Evolutionary conservation across 2,329 filamentous ascomycete species (phyloP), one percentile per base, ranked within the genome.

Genomic region (Sporothrix euskadiensis): DNA sequence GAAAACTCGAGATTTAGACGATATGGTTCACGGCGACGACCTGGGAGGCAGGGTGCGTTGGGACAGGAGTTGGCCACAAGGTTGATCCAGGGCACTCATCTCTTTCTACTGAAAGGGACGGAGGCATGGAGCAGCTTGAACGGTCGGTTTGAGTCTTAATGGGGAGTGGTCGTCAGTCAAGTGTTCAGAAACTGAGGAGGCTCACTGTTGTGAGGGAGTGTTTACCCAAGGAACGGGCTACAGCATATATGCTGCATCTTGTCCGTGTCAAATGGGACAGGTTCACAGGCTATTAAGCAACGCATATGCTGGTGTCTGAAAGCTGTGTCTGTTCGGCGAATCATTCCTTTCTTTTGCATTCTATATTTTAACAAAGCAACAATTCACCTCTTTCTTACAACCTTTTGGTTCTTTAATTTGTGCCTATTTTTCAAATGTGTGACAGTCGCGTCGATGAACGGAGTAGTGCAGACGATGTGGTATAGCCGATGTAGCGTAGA

Each of bases 341-440:
- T 9, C 49, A 26, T 12, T 56, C 49, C 19, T 41, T 32, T 30
- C 49, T 4, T 16, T 39, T 14, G 32, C 49, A 41, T 56, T 41
- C 41, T 35, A 56, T 56, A 16, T 16, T 32, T 16, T 69, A 56
- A 2, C 66, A 56, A 69, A 69, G 32, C 66, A 69, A 69, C 49
- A 69, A 69, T 41, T 56, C 19, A 52, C 22, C 32, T 69, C 66
- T 56, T 52, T 69, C 66, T 66, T 30, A 66, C 61, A 30, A 30
- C 3, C 10, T 47, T 26, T 44, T 22, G 4, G 22, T 16, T 26
- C 54, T 32, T 9, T 30, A 6, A 5, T 14, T 32, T 8, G 35
- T 35, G 19, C 49, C 49, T 4, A 10, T 22, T 39, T 22, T 22
- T 22, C 10, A 14, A 26, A 30, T 56, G 26, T 9, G 56, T 57